A percentile compares a stretch with the other conserved stretches of the same genome.
Evolutionary conservation across 805 yeast species (phyloP).

Genomic region (Danielia oregonensis): DNA sequence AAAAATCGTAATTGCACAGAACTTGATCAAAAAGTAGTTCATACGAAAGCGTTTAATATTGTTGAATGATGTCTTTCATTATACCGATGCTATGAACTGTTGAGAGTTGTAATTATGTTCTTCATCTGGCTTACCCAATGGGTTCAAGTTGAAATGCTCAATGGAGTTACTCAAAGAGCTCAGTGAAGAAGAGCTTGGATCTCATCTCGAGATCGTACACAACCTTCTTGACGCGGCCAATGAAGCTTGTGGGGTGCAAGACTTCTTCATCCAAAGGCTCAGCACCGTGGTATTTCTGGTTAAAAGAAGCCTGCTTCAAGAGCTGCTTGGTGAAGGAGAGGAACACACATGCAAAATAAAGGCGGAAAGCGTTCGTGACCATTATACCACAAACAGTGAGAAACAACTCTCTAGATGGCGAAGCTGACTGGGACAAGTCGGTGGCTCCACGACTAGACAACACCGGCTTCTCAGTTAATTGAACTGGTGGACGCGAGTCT

Average conservation of each 20-base stretch:
- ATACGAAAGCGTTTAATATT: too few relatives aligned
- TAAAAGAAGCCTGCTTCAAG: slow-evolving; percentile 34
- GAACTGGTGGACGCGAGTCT: slow-evolving; percentile 30
- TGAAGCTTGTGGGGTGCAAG: slow-evolving; percentile 16
- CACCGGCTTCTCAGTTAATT: neutral
- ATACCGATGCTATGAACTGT: too few relatives aligned
- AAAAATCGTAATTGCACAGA: too few relatives aligned
- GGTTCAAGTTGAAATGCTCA: too few relatives aligned
- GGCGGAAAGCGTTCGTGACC: slow-evolving; percentile 43
- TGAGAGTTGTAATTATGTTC: too few relatives aligned
- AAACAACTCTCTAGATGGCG: slow-evolving; percentile 51
- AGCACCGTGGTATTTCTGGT: slow-evolving; percentile 19
- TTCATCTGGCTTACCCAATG: too few relatives aligned
- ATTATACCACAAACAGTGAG: slow-evolving; percentile 52
- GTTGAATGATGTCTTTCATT: too few relatives aligned
- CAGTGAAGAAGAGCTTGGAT: slow-evolving; percentile 26
- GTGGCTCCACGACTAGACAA: too few relatives aligned
- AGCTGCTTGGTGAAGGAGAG: slow-evolving; percentile 58
- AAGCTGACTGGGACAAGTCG: slow-evolving; percentile 54
- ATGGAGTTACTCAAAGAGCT: slow-evolving; percentile 13
- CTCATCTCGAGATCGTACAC: slow-evolving; percentile 28
- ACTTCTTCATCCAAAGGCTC: slow-evolving; percentile 25
- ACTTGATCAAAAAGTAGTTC: too few relatives aligned
- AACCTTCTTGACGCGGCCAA: slow-evolving; percentile 19
- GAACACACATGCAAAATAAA: slow-evolving; percentile 58